Evolutionary conservation across 306 rosid genomes (phyloP), one percentile per base, ranked within the genome.

Genomic region (Vigna trinervia): DNA sequence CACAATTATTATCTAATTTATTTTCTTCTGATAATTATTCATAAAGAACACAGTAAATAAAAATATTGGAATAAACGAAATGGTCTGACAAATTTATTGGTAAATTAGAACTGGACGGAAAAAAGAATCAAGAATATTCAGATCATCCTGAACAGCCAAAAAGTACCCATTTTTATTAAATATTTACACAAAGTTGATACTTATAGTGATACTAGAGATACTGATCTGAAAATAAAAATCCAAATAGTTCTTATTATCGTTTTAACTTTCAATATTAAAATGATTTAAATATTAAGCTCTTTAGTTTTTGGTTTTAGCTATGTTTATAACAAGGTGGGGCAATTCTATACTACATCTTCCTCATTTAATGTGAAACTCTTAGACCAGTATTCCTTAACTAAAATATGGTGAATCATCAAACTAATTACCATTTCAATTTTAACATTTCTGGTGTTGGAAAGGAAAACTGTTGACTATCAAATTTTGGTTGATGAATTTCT

Each of bases 191-290:
- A 57, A 57, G n/a, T 22, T 56, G 66, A 14, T 30, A 30, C 66
- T 30, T 2, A 12, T 59, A 60, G 66, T 26, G 19, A 59, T 22
- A 60, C 20, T 60, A 30, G 66, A 12, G 19, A 59, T 22, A 30
- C 12, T 60, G 43, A 60, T 60, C 15, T 60, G 64, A 30, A 60
- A 12, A 60, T 41, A 2, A 60, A 56, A 76, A 28, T 48, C 69
- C 30, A 14, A 22, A 45, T 20, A 59, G 38, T 71, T 73, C 47
- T 56, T 69, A 51, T 63, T 60, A 26, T 26, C 28, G 32, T 51
- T 71, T 79, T 83, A 47, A 54, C 63, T 60, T 71, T 80, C 79
- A 36, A 54, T 69, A 54, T 69, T 43, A 62, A 83, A 74, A 68
- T 4, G 3, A 41, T 68, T 60, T 54, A 30, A 66, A 69, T 57